These are phyloP conservation scores for Pleurotus djamor DNA, from an alignment of 768 basidiomycete species.

Conservation along the genomic window DNA sequence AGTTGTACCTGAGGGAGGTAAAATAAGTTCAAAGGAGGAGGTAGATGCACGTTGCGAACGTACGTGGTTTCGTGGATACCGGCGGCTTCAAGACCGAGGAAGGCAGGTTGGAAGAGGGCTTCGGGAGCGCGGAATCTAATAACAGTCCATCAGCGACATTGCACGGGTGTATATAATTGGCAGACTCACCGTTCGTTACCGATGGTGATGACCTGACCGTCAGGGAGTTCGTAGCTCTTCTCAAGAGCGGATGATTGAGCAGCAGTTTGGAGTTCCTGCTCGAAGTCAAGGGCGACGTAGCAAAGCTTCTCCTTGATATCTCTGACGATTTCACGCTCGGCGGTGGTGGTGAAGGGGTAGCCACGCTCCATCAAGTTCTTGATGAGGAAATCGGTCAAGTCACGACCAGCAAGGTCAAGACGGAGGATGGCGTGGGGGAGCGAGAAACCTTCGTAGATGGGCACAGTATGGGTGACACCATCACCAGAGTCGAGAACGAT, in stretches of 20 bases:
- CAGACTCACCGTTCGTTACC: conserved; percentile 58
- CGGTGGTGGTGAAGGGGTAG: conserved; percentile 71
- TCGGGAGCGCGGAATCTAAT: conserved; percentile 85
- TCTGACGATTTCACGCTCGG: conserved; percentile 69
- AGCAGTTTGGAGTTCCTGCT: conserved; percentile 75
- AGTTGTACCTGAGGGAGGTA: conserved; percentile 46
- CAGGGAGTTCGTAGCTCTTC: conserved; percentile 71
- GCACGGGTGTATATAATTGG: conserved; percentile 32
- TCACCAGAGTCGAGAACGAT: conserved; percentile 95
- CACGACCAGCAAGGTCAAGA: conserved; percentile 90
- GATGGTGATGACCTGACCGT: conserved; percentile 75
- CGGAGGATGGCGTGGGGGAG: conserved; percentile 92
- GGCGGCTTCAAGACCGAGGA: conserved; percentile 84
- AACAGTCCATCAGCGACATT: conserved; percentile 48
- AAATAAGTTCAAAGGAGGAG: not conserved
- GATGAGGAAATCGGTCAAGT: conserved; percentile 76
- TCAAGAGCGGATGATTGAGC: conserved; percentile 67
- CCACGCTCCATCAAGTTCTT: conserved; percentile 66
- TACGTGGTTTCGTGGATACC: conserved; percentile 92
- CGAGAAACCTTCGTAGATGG: conserved; percentile 92
- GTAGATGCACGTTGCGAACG: conserved; percentile 8
- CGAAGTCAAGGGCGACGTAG: conserved; percentile 77
- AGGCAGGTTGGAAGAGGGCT: conserved; percentile 91
- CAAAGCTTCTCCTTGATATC: conserved; percentile 81
- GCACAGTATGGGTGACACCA: conserved; percentile 94